These are phyloP conservation scores for Pestalotiopsis sp. DNA, from an alignment of 2,329 filamentous ascomycete species.

Conservation along the genomic window DNA sequence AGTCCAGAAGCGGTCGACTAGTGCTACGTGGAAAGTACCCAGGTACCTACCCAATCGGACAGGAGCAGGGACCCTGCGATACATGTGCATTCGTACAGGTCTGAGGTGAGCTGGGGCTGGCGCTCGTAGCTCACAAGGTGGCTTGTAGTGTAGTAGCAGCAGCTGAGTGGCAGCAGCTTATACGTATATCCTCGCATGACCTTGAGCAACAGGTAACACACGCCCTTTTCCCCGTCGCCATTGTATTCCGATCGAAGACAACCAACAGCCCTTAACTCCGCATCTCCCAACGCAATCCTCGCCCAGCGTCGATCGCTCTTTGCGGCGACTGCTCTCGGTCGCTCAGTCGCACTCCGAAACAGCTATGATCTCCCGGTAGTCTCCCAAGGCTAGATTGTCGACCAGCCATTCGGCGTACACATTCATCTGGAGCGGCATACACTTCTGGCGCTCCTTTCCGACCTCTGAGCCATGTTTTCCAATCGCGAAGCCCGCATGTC, in stretches of 20 bases:
- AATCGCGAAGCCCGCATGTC: conserved; percentile 64
- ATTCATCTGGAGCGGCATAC: conserved; percentile 11
- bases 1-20: not conserved
- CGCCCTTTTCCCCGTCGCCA: not conserved
- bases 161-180: not conserved
- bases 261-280: not conserved
- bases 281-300: not conserved
- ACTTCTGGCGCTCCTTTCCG: not conserved
- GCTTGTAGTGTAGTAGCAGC: not conserved
- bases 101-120: not conserved
- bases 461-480: conserved; percentile 57
- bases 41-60: not conserved
- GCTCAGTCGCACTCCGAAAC: conserved; percentile 20
- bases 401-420: conserved; percentile 36
- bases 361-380: conserved; percentile 57
- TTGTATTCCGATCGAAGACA: not conserved
- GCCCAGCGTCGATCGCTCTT: not conserved
- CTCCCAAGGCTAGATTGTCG: conserved; percentile 33
- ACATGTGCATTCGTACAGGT: not conserved
- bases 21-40: not conserved
- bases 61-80: not conserved
- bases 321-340: conserved; percentile 16
- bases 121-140: conserved; percentile 4
- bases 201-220: not conserved
- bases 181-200: not conserved